Evolutionary conservation across 73 alveolate genomes (phyloP), one percentile per base, ranked within the genome.

Genomic region (Durusdinium trenchii): DNA sequence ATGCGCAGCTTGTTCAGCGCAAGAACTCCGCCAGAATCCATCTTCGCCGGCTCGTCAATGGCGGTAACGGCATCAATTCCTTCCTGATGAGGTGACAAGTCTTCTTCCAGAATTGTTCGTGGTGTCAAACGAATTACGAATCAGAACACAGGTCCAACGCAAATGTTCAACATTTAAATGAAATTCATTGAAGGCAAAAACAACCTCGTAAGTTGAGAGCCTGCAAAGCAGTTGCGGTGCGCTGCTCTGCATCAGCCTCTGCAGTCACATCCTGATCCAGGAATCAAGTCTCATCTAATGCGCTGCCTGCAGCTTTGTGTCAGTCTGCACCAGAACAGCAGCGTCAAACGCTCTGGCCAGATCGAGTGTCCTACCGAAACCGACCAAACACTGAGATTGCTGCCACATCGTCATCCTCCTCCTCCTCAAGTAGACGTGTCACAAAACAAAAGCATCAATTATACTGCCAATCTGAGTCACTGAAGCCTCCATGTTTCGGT

Each of bases 1-100:
- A 92, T 92, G 54, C 98, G 87, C 57, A 92, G 90, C 47, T 92
- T 69, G 98, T 92, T 73, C 91, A 92, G 32, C 35, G 98, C 98
- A 0, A 43, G 6, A 10, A 20, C 3, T 1, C 98, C 98, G 0
- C 96, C 81, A 2, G 96, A 89, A 50, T 89, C 96, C 96, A 89
- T 89, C 82, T 89, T 61, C 52, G 69, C 45, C 12, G 96, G 96
- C 30, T 92, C 98, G 47, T 69, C 87, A n/a, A 92, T 71, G 50
- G 91, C 98, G 0, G 54, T 36, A 47, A 38, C 89, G 14, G 98
- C 98, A 71, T 92, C 98, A 47, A 92, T 73, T 57, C 98, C 98
- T 48, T 92, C 98, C 98, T 92, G n/a, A n/a, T n/a, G n/a, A 64
- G 46, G 28, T 20, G 73, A 28, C 73, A 28, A 28, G 28, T n/a